Base-by-base conservation (phyloP, 1,139 yeast species). In the Geotrichum klebahnii region DNA sequence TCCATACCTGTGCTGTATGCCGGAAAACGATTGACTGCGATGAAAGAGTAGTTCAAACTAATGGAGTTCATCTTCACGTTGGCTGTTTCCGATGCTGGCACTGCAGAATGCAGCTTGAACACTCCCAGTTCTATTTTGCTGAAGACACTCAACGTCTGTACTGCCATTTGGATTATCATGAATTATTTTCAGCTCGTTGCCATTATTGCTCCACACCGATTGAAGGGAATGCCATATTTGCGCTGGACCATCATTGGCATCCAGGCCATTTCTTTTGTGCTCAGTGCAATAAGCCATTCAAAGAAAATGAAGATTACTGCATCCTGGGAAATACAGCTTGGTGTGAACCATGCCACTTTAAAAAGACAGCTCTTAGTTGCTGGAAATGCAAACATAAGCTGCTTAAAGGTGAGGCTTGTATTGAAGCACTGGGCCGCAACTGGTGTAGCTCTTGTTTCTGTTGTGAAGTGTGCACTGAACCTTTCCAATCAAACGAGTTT, bases 101-200 rank as follows among this genome's bases (percentile, higher is more conserved):
- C 34, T 67, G 71, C 49, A 50, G 52, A 24, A 55, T 56, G 51
- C 59, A 61, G 10, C 57, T 67, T 3, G 68, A 65, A 45, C 67
- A 60, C 46, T 59, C 66, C 4, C 67, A 65, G 48, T 66, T 67
- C 52, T 67, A 49, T 20, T 49, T 49, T 24, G 43, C 39, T 19
- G 23, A 24, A 22, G 51, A 50, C n/a, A 50, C 55, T 6, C 48
- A 50, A 6, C 49, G 55, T 26, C 53, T 66, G 1, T 65, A 60
- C 51, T 67, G 71, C 48, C 70, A 67, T 49, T 53, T 65, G 22
- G 70, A 67, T 46, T 67, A 62, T 52, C 69, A 67, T 37, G 63
- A 64, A 38, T 48, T 58, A 23, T 66, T 64, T 50, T 64, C 68
- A 1, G 64, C 65, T 0, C 54, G 60, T 31, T 67, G 71, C 55